A percentile compares a stretch with the other conserved stretches of the same genome.
Conservation (phyloP, 306 rosid species). For the Citrullus mucosospermus region DNA sequence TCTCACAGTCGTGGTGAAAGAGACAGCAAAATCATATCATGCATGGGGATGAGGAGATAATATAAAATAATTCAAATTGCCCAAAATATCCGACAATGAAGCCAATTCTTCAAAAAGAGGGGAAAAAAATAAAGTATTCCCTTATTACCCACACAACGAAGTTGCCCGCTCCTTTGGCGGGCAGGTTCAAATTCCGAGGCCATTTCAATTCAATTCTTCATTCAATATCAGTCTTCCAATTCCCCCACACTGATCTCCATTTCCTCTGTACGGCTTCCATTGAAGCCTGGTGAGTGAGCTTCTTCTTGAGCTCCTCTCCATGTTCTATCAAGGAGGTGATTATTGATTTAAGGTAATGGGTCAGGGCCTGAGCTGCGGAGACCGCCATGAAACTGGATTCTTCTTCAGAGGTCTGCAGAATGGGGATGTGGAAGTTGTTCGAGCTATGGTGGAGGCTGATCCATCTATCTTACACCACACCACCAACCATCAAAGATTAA, state of each 20-base stretch:
- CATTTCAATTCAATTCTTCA: slow-evolving; percentile 11
- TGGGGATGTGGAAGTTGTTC: slow-evolving; percentile 48
- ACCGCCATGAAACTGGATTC: slow-evolving; percentile 22
- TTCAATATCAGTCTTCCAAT: slow-evolving; percentile 4
- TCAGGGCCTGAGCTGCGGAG: slow-evolving; percentile 54
- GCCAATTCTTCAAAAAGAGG: background rate
- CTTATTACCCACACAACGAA: slow-evolving; percentile 15
- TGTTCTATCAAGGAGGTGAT: background rate
- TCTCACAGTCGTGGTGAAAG: background rate
- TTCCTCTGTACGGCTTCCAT: slow-evolving; percentile 2
- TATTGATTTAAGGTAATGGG: slow-evolving; percentile 32
- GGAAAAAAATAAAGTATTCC: no score
- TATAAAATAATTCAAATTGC: background rate
- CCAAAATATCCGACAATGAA: background rate
- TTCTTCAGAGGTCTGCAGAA: slow-evolving; percentile 38
- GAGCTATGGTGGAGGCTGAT: slow-evolving; percentile 32
- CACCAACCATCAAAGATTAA: slow-evolving; percentile 23
- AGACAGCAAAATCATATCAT: background rate
- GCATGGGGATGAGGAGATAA: background rate
- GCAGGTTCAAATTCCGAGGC: slow-evolving; percentile 26
- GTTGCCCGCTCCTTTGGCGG: slow-evolving; percentile 38
- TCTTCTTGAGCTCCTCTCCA: background rate
- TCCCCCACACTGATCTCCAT: background rate
- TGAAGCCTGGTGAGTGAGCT: slow-evolving; percentile 35
- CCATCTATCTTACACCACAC: slow-evolving; percentile 27